Conservation (phyloP, 805 yeast genomes). For the Cyberlindnera xishuangbannaensis region DNA sequence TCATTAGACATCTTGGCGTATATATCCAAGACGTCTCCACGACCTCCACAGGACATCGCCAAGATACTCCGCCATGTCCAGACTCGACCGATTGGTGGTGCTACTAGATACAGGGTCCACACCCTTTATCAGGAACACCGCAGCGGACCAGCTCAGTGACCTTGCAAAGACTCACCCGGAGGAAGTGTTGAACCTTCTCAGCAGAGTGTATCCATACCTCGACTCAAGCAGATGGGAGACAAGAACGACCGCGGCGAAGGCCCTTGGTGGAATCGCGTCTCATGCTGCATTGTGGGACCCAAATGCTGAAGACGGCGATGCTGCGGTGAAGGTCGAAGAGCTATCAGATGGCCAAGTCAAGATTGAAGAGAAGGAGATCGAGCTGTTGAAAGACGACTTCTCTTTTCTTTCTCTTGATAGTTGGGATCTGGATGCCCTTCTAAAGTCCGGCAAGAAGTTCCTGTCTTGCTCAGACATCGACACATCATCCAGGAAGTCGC, state of each 20-base stretch:
- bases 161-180: conserved; percentile 93
- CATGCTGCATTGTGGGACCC: conserved; percentile 86
- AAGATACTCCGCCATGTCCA: conserved; percentile 28
- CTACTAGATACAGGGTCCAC: conserved; percentile 91
- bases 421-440: conserved; percentile 44
- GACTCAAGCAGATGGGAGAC: conserved; percentile 91
- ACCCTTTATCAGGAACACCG: conserved; percentile 87
- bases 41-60: background rate
- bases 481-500: conserved; percentile 5
- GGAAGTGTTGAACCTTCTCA: conserved; percentile 73
- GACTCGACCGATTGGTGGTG: conserved; percentile 40
- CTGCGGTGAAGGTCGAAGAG: conserved; percentile 22
- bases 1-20: too few species aligned
- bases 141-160: conserved; percentile 95
- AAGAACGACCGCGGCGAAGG: conserved; percentile 88
- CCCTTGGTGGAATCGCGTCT: conserved; percentile 87
- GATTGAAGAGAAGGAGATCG: conserved; percentile 21
- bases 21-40: too few species aligned
- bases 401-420: conserved; percentile 41
- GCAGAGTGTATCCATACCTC: conserved; percentile 87
- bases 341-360: conserved; percentile 15
- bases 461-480: conserved; percentile 27
- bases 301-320: conserved; percentile 25
- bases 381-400: conserved; percentile 29
- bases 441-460: conserved; percentile 45